Base-by-base conservation (phyloP, 2,329 filamentous ascomycete genomes). In the Cadophora sp. region DNA sequence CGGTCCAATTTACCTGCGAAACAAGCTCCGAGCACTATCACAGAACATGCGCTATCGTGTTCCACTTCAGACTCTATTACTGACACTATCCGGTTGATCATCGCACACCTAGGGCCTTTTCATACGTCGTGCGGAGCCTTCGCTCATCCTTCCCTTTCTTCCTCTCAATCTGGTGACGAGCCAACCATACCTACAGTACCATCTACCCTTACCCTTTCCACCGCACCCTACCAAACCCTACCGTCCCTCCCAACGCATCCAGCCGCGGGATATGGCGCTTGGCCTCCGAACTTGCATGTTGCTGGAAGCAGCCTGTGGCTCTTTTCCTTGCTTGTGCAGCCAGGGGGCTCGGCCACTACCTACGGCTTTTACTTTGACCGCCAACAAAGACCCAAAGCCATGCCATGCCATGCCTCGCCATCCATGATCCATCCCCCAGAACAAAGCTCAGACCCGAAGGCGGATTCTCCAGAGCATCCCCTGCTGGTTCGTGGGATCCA, bases 281-380 rank as follows among this genome's bases (percentile, higher is more conserved):
- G 40, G 61, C 50, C 62, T 26, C 34, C 22, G 62, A 55, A 64
- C 34, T 64, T 55, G 62, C 48, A 55, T n/a, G 31, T 46, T 72
- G 31, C 56, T 72, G 72, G 60, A 68, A 64, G 65, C 62, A 68
- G 71, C 68, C 70, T 72, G 66, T 73, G 69, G 67, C 71, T 63
- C 59, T 66, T 60, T 64, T 65, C 68, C 62, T 71, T 63, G 12
- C 40, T 43, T 71, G 66, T 74, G 72, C 70, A 75, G 72, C 66
- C 71, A 71, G 73, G 72, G 73, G 73, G 70, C 72, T 70, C 66
- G 69, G 68, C 62, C 70, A 66, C 69, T 65, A 67, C 68, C 71
- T 72, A 72, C 68, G 65, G 65, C 70, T 73, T 73, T 72, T 65
- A 73, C 74, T 76, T 76, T 73, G 73, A 75, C 75, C 73, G 73